Evolutionary conservation across 441 rosid species (phyloP).

Genomic region (Gossypium aridum): DNA sequence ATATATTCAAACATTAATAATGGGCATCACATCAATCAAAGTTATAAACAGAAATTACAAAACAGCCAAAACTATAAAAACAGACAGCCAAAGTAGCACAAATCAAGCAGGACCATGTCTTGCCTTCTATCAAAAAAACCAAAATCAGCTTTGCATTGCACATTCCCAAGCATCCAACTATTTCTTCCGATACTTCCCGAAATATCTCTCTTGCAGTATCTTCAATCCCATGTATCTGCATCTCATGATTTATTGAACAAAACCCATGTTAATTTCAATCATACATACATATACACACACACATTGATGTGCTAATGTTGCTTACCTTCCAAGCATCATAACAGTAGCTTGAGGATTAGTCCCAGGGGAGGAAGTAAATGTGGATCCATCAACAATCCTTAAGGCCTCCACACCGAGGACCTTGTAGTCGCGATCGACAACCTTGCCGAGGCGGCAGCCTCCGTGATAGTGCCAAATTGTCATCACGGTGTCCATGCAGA

Average conservation of each 20-base stretch:
- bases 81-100: too few species aligned
- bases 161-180: not conserved
- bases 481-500: slow-evolving; percentile 53
- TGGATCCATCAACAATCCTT: slow-evolving; percentile 32
- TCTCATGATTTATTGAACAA: not conserved
- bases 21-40: too few species aligned
- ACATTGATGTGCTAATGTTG: not conserved
- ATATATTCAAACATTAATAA: too few species aligned
- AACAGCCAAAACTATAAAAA: too few species aligned
- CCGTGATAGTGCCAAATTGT: slow-evolving; percentile 69
- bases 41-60: too few species aligned
- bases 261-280: not conserved
- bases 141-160: not conserved
- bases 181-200: not conserved
- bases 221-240: slow-evolving; percentile 53
- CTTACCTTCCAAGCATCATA: slow-evolving; percentile 73
- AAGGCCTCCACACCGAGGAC: slow-evolving; percentile 35
- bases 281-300: too few species aligned
- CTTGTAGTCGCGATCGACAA: slow-evolving; percentile 40
- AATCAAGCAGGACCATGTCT: too few species aligned
- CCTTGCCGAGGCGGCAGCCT: slow-evolving; percentile 47
- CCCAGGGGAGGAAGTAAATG: slow-evolving; percentile 49
- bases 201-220: slow-evolving; percentile 33
- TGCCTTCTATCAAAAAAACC: too few species aligned
- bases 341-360: slow-evolving; percentile 67